Evolutionary conservation across 305 asterid genomes (phyloP), one percentile per base, ranked within the genome.

Genomic region (Solanum hybrid): DNA sequence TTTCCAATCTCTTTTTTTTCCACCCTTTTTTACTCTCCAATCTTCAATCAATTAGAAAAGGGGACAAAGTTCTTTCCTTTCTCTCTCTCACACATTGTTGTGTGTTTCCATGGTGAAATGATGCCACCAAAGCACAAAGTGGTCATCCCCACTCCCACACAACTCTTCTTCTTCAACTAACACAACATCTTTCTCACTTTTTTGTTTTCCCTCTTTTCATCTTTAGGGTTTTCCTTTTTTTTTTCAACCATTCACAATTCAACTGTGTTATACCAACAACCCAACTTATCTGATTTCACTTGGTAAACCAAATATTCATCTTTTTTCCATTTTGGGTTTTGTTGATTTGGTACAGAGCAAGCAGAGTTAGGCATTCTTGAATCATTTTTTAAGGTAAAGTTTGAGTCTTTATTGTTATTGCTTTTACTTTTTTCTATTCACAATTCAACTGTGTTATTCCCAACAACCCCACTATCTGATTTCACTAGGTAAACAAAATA

Each of bases 41-140:
- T 22, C 31, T 40, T 26, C 75, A 42, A 87, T 87, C 89, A 45
- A 77, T 72, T 77, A 51, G 34, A 40, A 22, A 29, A 29, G 29
- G n/a, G 34, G 22, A 38, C 36, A 31, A 40, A 40, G 14, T 14
- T 60, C 72, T 72, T 45, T 19, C 38, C 79, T 78, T 81, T 79
- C 88, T 78, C 89, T 78, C 89, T 91, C 92, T 73, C 88, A 60
- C 86, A 86, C 77, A 87, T 80, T 91, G 73, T 90, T 88, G 37
- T 87, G 89, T 87, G 71, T 87, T 27, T 76, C 90, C 88, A 89
- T 90, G 94, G 94, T 88, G 91, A 91, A 90, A 89, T 77, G 93
- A 86, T 91, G 89, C 93, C 93, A 94, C 88, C 91, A 89, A 85
- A 90, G 90, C 94, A 93, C 92, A 91, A 91, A 88, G 77, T 78